Percentiles rank a stretch among this genome's conserved stretches.
These are phyloP conservation scores for Aspergillus niger DNA, from an alignment of 2,329 filamentous ascomycete species.

Conservation along the genomic window DNA sequence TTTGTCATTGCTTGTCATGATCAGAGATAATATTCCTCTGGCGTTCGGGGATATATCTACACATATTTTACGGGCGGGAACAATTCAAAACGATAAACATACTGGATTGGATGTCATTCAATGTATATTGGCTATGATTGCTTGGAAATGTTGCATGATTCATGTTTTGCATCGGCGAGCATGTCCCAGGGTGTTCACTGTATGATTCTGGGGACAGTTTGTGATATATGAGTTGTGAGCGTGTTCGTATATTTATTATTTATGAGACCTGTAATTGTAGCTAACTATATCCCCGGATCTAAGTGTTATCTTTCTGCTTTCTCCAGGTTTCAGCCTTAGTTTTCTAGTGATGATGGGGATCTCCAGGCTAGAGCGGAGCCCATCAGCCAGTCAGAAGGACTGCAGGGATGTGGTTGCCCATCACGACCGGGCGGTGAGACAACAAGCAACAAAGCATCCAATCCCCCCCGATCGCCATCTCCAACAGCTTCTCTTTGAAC, in stretches of 20 bases:
- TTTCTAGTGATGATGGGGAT: background rate
- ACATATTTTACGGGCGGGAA: background rate
- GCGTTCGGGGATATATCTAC: constrained; percentile 12
- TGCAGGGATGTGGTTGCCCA: background rate
- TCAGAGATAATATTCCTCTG: constrained; percentile 8
- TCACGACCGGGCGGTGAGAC: constrained; percentile 1
- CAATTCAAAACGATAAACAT: background rate
- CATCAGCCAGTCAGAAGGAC: background rate
- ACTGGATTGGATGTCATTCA: background rate
- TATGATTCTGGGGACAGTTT: background rate
- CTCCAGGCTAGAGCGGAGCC: background rate
- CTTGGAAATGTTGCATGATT: background rate
- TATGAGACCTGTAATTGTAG: background rate
- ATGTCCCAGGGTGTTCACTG: background rate
- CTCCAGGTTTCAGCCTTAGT: background rate
- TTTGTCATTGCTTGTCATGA: constrained; percentile 12
- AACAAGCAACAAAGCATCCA: background rate
- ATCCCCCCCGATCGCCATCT: background rate
- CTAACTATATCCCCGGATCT: background rate
- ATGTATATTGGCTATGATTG: background rate
- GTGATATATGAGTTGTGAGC: background rate
- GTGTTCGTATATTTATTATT: background rate
- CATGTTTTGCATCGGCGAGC: background rate
- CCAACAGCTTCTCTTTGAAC: background rate
- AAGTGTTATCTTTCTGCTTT: background rate